Evolutionary conservation across 2,329 filamentous ascomycete genomes (phyloP).

Genomic region (Blastomyces parvus): DNA sequence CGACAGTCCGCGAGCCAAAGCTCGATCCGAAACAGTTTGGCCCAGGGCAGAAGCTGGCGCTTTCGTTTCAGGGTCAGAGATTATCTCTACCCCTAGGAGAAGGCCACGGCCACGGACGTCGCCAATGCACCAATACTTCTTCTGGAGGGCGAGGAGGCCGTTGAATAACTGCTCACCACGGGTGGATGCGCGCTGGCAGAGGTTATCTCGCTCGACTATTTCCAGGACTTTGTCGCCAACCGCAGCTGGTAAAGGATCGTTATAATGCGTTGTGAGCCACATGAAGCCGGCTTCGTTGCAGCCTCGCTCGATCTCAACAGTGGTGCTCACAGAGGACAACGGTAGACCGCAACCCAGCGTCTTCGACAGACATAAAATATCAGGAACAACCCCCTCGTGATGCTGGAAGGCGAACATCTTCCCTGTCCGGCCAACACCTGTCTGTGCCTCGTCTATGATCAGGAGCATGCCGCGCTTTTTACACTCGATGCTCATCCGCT

Average conservation of each 20-base stretch:
- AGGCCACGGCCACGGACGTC: constrained; percentile 52
- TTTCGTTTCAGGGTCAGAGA: constrained; percentile 43
- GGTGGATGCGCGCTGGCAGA: constrained; percentile 39
- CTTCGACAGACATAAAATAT: constrained; percentile 54
- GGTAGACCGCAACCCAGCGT: constrained; percentile 54
- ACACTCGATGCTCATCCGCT: constrained; percentile 46
- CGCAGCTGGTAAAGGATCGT: constrained; percentile 52
- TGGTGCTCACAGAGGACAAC: constrained; percentile 49
- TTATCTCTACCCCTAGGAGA: constrained; percentile 51
- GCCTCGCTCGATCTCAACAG: constrained; percentile 42
- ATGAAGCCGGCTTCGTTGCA: constrained; percentile 44
- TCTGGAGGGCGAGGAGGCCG: constrained; percentile 40
- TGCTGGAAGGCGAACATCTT: constrained; percentile 52
- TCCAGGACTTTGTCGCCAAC: constrained; percentile 55
- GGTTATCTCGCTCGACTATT: constrained; percentile 48
- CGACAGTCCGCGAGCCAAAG: constrained; percentile 47
- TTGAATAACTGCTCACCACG: constrained; percentile 41
- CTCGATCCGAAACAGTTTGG: constrained; percentile 38
- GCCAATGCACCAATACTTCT: constrained; percentile 52
- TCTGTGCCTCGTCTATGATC: constrained; percentile 54
- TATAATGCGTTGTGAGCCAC: constrained; percentile 52
- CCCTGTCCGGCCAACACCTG: constrained; percentile 47
- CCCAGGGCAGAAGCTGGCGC: constrained; percentile 41
- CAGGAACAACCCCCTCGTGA: constrained; percentile 38
- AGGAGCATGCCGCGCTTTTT: constrained; percentile 47